A percentile compares a stretch with the other conserved stretches of the same genome.
Conservation (phyloP, 139 green algal species). For the Chlorella sorokiniana region DNA sequence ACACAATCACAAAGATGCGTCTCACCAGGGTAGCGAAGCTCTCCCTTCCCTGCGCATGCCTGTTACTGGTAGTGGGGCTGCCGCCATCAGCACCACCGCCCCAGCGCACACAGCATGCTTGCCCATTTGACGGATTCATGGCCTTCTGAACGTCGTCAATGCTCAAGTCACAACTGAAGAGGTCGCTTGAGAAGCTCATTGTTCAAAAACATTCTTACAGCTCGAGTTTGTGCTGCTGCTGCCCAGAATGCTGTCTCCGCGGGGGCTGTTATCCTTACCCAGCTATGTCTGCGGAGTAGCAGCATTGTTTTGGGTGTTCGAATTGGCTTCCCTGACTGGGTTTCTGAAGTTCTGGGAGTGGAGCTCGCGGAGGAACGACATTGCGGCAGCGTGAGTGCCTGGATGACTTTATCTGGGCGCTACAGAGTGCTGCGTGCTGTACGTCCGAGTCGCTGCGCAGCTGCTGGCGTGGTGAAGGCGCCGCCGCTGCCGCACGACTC, state of each 20-base stretch:
- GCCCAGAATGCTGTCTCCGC: not conserved
- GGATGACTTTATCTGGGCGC: too few relatives aligned
- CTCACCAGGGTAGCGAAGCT: too few relatives aligned
- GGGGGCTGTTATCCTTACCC: not conserved
- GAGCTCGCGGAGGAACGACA: not conserved
- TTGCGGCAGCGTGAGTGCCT: not conserved
- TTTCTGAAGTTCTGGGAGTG: constrained; percentile 21
- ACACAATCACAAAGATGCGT: too few relatives aligned
- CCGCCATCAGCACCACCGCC: not conserved
- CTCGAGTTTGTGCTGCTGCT: not conserved
- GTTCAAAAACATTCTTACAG: too few relatives aligned
- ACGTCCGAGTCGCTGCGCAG: too few relatives aligned
- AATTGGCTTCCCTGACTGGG: not conserved
- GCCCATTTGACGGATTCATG: not conserved
- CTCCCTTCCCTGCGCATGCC: too few relatives aligned
- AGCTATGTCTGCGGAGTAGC: constrained; percentile 10
- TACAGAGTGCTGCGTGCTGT: not conserved
- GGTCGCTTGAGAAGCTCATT: too few relatives aligned
- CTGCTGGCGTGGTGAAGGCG: not conserved
- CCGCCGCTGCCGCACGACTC: not conserved
- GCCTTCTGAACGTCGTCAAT: not conserved
- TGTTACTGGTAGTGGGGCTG: too few relatives aligned
- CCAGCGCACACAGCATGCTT: not conserved
- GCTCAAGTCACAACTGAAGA: not conserved
- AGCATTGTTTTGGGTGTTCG: constrained; percentile 22